phyloP scores from a whole-genome alignment of 805 yeast species.

The Candida namnaoensis region DNA sequence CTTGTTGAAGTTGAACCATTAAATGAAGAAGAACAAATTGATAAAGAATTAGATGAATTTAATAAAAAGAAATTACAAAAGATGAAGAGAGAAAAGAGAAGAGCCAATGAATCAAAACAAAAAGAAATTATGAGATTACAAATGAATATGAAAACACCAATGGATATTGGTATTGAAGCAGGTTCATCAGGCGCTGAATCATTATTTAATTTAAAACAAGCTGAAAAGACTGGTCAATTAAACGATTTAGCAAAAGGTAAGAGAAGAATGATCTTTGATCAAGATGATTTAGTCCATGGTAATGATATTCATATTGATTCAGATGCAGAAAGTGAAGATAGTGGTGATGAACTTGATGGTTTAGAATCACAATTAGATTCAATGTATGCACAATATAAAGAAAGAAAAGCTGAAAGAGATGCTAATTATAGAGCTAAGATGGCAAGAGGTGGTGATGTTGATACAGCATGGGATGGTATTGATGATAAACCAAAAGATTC shows the following conservation, averaged over 20 bases:
- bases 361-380: conserved; percentile 77
- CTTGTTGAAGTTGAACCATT: conserved; percentile 56
- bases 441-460: conserved; percentile 69
- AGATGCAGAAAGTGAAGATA: conserved; percentile 29
- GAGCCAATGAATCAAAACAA: conserved; percentile 73
- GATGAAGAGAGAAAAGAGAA: conserved; percentile 74
- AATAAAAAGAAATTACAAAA: conserved; percentile 63
- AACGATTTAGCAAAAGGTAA: conserved; percentile 72
- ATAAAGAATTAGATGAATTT: conserved; percentile 70
- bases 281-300: conserved; percentile 44
- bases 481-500: conserved; percentile 16
- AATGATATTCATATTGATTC: conserved; percentile 51
- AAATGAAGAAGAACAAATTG: conserved; percentile 86
- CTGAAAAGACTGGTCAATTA: conserved; percentile 80
- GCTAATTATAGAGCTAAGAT: conserved; percentile 61
- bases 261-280: conserved; percentile 48
- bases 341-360: conserved; percentile 49
- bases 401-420: conserved; percentile 57
- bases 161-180: conserved; percentile 90
- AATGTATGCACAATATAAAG: conserved; percentile 71
- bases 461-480: conserved; percentile 75
- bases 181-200: conserved; percentile 72
- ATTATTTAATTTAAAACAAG: conserved; percentile 74
- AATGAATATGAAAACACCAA: conserved; percentile 91
- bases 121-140: conserved; percentile 88